These are phyloP conservation scores for Komagataea norvegica DNA, from an alignment of 1,139 yeast genomes.

Conservation along the genomic window DNA sequence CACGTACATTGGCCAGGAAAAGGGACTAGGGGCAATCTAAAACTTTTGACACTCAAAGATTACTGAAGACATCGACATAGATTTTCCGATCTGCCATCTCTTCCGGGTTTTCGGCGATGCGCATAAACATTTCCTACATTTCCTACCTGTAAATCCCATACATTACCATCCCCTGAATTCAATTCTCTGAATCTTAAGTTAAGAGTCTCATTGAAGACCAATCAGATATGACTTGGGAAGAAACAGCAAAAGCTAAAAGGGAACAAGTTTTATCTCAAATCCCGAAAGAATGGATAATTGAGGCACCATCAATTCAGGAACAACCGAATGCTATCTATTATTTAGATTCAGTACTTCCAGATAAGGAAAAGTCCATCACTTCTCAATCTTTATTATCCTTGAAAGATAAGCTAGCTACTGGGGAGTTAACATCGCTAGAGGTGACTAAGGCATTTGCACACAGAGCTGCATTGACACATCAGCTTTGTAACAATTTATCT, in stretches of 20 bases:
- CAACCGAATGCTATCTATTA: slow-evolving; percentile 28
- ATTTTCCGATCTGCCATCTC: no score
- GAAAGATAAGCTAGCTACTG: slow-evolving; percentile 30
- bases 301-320: slow-evolving; percentile 15
- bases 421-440: slow-evolving; percentile 28
- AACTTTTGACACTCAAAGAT: no score
- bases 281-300: slow-evolving; percentile 26
- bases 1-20: no score
- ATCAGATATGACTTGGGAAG: slow-evolving; percentile 22
- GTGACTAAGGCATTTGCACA: slow-evolving; percentile 33
- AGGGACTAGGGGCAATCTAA: no score
- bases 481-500: slow-evolving; percentile 40
- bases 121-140: no score
- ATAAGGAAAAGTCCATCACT: slow-evolving; percentile 32
- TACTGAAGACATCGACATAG: no score
- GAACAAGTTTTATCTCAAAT: slow-evolving; percentile 18
- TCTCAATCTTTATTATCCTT: slow-evolving; percentile 31
- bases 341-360: slow-evolving; percentile 28
- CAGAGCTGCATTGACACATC: slow-evolving; percentile 45
- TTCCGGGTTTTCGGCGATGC: no score
- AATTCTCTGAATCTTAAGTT: no score
- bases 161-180: no score
- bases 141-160: no score
- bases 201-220: background rate
- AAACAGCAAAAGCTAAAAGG: slow-evolving; percentile 21